phyloP scores from a whole-genome alignment of 495 filamentous ascomycete genomes.

The Penicillium verhagenii region DNA sequence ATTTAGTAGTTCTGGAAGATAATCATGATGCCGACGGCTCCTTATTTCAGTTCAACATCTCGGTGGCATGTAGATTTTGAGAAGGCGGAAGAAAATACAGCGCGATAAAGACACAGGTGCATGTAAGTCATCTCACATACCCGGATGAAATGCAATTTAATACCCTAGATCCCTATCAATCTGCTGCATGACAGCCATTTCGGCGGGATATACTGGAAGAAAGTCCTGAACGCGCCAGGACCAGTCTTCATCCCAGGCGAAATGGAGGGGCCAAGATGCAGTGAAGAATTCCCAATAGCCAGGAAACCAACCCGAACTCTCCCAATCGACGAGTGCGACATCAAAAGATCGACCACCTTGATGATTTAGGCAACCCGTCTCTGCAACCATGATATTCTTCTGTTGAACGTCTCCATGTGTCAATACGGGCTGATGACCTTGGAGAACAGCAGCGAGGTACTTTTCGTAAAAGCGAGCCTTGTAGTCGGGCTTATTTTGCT shows the following conservation, averaged over 20 bases:
- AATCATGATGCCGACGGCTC: too few species aligned
- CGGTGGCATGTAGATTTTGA: too few species aligned
- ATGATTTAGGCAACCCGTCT: slow-evolving; percentile 17
- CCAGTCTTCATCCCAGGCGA: slow-evolving; percentile 29
- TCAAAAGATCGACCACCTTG: slow-evolving; percentile 28
- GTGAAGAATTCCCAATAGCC: slow-evolving; percentile 29
- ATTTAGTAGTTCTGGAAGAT: too few species aligned
- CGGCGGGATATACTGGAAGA: slow-evolving; percentile 29
- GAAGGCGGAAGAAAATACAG: too few species aligned
- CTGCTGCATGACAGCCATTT: slow-evolving; percentile 27
- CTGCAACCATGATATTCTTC: slow-evolving; percentile 31
- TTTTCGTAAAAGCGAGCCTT: slow-evolving; percentile 26
- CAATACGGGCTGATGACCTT: slow-evolving; percentile 28
- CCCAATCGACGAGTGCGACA: slow-evolving; percentile 28
- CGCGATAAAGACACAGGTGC: neutral
- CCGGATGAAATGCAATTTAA: too few species aligned
- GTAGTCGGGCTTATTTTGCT: slow-evolving; percentile 20
- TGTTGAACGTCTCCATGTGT: slow-evolving; percentile 31
- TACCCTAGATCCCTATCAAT: slow-evolving; percentile 27
- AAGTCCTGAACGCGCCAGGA: slow-evolving; percentile 27
- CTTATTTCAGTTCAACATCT: too few species aligned
- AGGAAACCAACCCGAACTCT: slow-evolving; percentile 27
- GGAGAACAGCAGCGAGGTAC: slow-evolving; percentile 17
- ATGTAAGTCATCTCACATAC: neutral
- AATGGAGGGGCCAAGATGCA: slow-evolving; percentile 17